Evolutionary conservation across 495 filamentous ascomycete genomes (phyloP), one percentile per base, ranked within the genome.

Genomic region (Hypoxylon intermedium): DNA sequence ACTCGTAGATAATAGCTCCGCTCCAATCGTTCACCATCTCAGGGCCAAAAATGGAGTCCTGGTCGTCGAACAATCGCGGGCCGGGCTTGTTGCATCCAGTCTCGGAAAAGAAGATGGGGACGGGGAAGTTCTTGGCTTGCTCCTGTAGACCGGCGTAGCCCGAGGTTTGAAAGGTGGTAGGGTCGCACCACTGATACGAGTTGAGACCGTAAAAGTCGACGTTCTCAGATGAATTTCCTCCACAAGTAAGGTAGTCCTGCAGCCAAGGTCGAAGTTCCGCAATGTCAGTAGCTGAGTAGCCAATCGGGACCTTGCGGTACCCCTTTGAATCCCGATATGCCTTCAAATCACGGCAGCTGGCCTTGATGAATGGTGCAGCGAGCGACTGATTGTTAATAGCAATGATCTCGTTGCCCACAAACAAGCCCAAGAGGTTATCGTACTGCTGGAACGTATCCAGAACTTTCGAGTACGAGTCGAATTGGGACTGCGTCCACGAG

Each of bases 201-300:
- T 96, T 95, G 30, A 96, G 77, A 11, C 84, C 81, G 71, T 89
- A 96, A 75, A 95, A 93, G 68, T 96, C 92, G 55, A 93, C 75
- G 9, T 82, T 82, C 60, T 93, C 89, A 5, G 84, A 83, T 18
- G 77, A 21, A 65, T 93, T 85, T 45, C 73, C 74, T 40, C 85
- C 85, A 72, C 92, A 96, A 9, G 89, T 88, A 26, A 96, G 76
- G 72, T 96, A 96, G 68, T 96, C 87, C 73, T 96, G 92, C 1
- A 96, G 78, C 85, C 88, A 91, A 28, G 92, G 91, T 15, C 92
- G 86, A 36, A 94, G 83, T 37, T 84, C 78, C 2, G 89, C 77
- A 60, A 95, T 93, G 71, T 96, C 92, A 26, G 91, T 90, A n/a
- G 90, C 91, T 6, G 90, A 91, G 75, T 96, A 96, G 36, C 92